These are phyloP conservation scores for Saccharomycopsis amapae DNA, from an alignment of 805 yeast genomes.

Conservation along the genomic window DNA sequence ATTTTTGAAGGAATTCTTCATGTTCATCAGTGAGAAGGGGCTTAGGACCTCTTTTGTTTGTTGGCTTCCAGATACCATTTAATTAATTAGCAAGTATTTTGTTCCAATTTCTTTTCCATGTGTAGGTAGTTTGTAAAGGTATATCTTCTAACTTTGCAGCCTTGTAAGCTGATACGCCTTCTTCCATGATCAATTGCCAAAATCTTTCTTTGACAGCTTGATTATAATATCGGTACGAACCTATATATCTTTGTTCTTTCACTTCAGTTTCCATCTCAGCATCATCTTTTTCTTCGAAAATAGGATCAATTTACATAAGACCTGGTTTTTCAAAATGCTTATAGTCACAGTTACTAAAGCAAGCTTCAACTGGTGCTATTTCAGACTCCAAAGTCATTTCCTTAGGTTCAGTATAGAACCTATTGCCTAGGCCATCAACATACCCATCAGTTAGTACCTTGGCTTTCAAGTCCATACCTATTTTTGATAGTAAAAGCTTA, in stretches of 20 bases:
- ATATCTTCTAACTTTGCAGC: neutral
- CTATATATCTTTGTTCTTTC: neutral
- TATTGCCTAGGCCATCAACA: no score
- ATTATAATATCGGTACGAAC: neutral
- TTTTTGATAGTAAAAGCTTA: no score
- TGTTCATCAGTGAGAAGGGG: constrained; percentile 1
- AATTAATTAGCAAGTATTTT: neutral
- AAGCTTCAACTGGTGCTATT: no score
- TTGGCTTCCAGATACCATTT: neutral
- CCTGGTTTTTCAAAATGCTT: no score
- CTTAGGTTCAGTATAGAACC: no score
- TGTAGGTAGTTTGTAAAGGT: neutral
- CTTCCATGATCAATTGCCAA: neutral
- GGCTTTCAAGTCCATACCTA: no score
- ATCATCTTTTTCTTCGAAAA: no score
- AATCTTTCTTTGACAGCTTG: neutral
- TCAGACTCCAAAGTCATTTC: no score
- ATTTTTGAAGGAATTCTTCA: neutral
- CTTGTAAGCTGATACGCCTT: neutral
- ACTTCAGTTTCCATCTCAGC: no score
- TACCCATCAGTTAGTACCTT: no score
- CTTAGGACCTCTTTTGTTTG: neutral
- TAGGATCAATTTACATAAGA: no score
- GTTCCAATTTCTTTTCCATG: constrained; percentile 4
- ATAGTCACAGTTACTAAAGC: no score